These are phyloP conservation scores for Canavalia gladiata DNA, from an alignment of 306 rosid species.

Conservation along the genomic window DNA sequence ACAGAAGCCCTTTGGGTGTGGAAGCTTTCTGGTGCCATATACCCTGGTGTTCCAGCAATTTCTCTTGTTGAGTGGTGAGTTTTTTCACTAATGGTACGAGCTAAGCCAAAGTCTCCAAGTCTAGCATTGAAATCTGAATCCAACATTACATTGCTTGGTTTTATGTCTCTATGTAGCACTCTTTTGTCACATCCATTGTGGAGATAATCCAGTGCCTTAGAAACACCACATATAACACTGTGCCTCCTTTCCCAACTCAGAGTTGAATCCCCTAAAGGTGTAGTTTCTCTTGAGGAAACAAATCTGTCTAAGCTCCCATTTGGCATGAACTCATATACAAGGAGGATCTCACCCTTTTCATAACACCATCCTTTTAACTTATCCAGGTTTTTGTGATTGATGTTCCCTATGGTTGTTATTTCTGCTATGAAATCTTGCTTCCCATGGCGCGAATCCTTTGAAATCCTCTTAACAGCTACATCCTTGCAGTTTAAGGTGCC, in stretches of 20 bases:
- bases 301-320: conserved; percentile 33
- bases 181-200: conserved; percentile 24
- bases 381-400: conserved; percentile 14
- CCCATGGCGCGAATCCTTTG: neutral
- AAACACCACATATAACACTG: neutral
- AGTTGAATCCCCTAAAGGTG: neutral
- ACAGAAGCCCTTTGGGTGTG: conserved; percentile 16
- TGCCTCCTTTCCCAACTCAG: conserved; percentile 13
- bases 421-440: conserved; percentile 25
- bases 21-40: conserved; percentile 30
- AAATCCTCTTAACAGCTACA: conserved; percentile 36
- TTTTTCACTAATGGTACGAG: neutral
- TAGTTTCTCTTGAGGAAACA: neutral
- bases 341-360: conserved; percentile 26
- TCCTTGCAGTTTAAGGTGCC: neutral
- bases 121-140: conserved; percentile 23
- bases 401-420: conserved; percentile 25
- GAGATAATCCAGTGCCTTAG: neutral
- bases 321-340: conserved; percentile 28
- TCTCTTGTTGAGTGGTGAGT: conserved; percentile 36
- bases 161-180: conserved; percentile 34
- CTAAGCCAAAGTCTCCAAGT: conserved; percentile 36
- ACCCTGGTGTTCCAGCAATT: conserved; percentile 31
- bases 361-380: conserved; percentile 25
- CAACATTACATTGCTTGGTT: conserved; percentile 35